Base-by-base conservation (phyloP, 164 flowering plant genomes). In the Vitis labrusca region DNA sequence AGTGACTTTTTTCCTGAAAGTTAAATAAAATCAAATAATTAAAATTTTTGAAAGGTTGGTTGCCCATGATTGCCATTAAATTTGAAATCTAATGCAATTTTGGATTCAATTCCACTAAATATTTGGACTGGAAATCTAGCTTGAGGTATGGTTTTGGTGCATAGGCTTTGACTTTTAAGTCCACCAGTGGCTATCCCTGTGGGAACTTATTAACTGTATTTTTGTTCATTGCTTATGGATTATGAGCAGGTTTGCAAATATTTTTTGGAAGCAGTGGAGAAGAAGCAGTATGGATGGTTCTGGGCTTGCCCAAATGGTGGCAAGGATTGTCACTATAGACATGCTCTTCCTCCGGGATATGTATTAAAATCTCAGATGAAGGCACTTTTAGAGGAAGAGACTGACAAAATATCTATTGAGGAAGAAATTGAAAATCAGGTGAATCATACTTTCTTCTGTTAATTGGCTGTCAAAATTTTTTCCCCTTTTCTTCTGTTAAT, bases 341-440 rank as follows among this genome's bases (percentile, higher is more conserved):
- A 93, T 84, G 98, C 99, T 67, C 97, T 95, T 78, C 99, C 99
- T 65, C 94, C 96, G 1, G 98, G 99, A 65, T 95, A 93, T 80
- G 77, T 93, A 67, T 70, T 95, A 56, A 95, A 95, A 78, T 95
- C 99, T 76, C 99, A 95, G 77, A 95, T 95, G 97, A 95, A 95
- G 82, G 94, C 98, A 54, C 80, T 95, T 13, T 69, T 95, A n/a
- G 98, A 93, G 69, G 97, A 93, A 77, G 98, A 95, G 71, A 3
- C 76, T 63, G 86, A 95, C 10, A 93, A 88, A 70, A 75, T 88
- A 63, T 49, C 99, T 50, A 79, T 93, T 71, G 98, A 95, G 80
- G 99, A 95, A 66, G 99, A 95, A 81, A 95, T 95, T 77, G 99
- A 95, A 73, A 83, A 89, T 75, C 89, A 95, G 98, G 99, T 93